Percentiles rank a stretch among this genome's conserved stretches.
phyloP scores from a whole-genome alignment of 2,329 filamentous ascomycete species.

The Phoma herbarum region DNA sequence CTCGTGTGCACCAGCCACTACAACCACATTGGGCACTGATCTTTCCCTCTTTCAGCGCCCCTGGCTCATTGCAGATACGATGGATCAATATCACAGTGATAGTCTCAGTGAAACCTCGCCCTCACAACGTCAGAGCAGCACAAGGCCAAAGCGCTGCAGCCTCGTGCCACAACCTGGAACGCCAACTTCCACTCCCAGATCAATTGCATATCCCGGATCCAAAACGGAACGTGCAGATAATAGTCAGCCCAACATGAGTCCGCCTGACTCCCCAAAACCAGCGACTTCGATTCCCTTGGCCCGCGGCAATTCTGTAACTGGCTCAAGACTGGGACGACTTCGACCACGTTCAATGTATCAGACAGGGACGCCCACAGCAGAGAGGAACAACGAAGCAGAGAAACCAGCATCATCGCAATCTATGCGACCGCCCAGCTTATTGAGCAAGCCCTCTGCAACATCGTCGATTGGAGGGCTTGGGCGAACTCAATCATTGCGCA shows the following conservation, averaged over 20 bases:
- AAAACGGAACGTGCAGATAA: neutral
- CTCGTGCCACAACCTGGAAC: conserved; percentile 48
- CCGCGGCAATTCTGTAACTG: conserved; percentile 12
- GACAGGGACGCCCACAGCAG: conserved; percentile 22
- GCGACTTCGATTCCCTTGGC: conserved; percentile 12
- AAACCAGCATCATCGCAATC: conserved; percentile 22
- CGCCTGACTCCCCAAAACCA: conserved; percentile 1
- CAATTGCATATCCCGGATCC: neutral
- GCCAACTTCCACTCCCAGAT: conserved; percentile 25
- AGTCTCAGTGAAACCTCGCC: neutral
- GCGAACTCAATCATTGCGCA: conserved; percentile 45
- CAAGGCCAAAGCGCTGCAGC: conserved; percentile 32
- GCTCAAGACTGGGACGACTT: conserved; percentile 29
- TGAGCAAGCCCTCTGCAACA: conserved; percentile 31
- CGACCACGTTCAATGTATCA: conserved; percentile 47
- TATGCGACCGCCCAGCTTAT: conserved; percentile 30
- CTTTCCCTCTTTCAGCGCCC: conserved; percentile 3
- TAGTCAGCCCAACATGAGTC: neutral
- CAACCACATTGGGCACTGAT: neutral
- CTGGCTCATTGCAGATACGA: neutral
- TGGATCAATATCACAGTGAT: conserved; percentile 7
- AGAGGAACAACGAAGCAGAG: conserved; percentile 16
- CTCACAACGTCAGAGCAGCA: neutral
- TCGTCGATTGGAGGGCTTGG: conserved; percentile 30
- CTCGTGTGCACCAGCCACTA: conserved; percentile 5